Evolutionary conservation across 2,329 filamentous ascomycete genomes (phyloP).

Genomic region (Aspergillus brasiliensis): DNA sequence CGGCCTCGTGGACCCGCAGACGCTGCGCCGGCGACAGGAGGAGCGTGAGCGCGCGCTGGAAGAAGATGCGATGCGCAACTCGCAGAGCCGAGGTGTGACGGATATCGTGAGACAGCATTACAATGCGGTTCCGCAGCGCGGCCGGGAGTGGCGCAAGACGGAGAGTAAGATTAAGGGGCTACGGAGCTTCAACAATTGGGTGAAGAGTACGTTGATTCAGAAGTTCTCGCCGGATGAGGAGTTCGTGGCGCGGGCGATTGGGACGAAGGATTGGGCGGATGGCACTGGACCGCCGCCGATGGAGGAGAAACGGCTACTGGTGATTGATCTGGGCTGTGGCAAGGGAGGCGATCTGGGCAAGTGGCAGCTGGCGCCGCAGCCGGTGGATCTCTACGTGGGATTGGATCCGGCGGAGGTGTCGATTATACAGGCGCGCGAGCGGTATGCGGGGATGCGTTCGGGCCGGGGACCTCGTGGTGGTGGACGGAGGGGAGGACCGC

Average conservation of each 20-base stretch:
- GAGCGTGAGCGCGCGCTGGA: constrained; percentile 46
- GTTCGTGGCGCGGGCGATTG: constrained; percentile 57
- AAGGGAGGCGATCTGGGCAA: constrained; percentile 95
- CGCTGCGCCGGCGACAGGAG: constrained; percentile 45
- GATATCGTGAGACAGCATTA: constrained; percentile 93
- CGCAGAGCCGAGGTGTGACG: constrained; percentile 63
- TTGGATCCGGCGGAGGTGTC: constrained; percentile 91
- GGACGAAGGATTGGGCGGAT: constrained; percentile 47
- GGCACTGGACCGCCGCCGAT: constrained; percentile 34
- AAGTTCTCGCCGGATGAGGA: constrained; percentile 88
- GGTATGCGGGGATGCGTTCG: constrained; percentile 73
- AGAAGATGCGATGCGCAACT: constrained; percentile 38
- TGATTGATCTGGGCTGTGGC: constrained; percentile 93
- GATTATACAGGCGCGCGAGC: constrained; percentile 84
- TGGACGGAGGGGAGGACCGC: constrained; percentile 37
- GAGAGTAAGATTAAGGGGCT: constrained; percentile 94
- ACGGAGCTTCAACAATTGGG: constrained; percentile 96
- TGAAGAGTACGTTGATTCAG: constrained; percentile 96
- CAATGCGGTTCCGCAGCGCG: constrained; percentile 91
- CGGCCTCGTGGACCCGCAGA: constrained; percentile 41
- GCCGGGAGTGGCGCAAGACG: constrained; percentile 90
- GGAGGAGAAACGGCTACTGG: constrained; percentile 64
- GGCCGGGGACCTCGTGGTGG: constrained; percentile 57
- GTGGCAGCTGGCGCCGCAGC: constrained; percentile 92
- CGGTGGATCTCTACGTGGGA: constrained; percentile 90